Evolutionary conservation across 176 grass and related monocot genomes (phyloP).

Genomic region (Coix lacrymajobi): DNA sequence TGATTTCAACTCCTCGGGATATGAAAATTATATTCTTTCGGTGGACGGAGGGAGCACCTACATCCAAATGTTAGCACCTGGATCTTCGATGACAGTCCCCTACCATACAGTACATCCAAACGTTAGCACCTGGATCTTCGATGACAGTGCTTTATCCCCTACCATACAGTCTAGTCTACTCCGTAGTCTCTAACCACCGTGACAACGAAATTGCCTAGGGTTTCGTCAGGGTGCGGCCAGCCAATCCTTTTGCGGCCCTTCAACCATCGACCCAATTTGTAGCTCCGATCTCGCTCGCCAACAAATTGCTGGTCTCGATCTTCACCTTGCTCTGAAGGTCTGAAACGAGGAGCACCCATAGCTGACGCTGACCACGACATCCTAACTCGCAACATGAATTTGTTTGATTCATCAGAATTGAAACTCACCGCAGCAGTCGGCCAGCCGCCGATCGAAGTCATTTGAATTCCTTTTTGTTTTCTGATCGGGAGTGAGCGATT

Average conservation of each 20-base stretch:
- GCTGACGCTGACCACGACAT: background rate
- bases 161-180: no score
- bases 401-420: background rate
- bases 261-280: background rate
- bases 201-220: background rate
- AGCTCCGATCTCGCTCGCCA: background rate
- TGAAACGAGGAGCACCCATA: background rate
- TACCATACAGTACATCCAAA: no score
- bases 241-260: background rate
- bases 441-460: background rate
- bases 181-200: constrained; percentile 10
- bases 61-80: no score
- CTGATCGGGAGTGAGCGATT: background rate
- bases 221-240: background rate
- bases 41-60: no score
- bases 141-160: background rate
- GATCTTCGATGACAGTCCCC: no score
- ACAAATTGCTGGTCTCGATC: background rate
- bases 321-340: background rate
- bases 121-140: no score
- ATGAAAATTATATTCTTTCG: no score
- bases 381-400: background rate
- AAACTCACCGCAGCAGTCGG: background rate
- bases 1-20: no score
- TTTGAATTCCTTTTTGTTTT: background rate